A percentile compares a stretch with the other conserved stretches of the same genome.
Conservation (phyloP, 176 grass and related monocot genomes). For the Triticum urartu region DNA sequence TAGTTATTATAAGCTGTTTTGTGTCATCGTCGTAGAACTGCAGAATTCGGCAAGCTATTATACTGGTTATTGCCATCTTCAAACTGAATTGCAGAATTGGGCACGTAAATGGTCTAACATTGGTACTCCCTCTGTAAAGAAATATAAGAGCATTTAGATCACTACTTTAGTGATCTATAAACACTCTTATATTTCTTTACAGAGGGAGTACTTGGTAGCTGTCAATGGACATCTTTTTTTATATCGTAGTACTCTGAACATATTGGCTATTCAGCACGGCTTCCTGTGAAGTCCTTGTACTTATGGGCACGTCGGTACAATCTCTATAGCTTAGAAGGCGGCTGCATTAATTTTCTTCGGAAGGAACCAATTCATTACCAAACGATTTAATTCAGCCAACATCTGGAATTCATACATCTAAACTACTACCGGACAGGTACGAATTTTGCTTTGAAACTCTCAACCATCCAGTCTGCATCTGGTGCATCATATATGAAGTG, state of each 20-base stretch:
- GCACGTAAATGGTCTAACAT: neutral
- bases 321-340: conserved; percentile 6
- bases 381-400: neutral
- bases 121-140: no score
- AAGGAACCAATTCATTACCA: neutral
- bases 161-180: no score
- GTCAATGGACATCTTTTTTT: neutral
- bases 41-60: neutral
- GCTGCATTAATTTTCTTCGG: neutral
- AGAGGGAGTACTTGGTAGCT: neutral
- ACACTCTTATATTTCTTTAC: no score
- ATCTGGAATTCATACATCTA: conserved; percentile 15
- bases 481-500: neutral
- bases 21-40: neutral
- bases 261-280: neutral
- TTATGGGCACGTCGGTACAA: neutral
- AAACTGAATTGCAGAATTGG: conserved; percentile 7
- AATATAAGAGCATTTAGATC: no score
- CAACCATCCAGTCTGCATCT: neutral
- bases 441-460: neutral
- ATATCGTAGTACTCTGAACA: neutral
- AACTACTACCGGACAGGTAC: neutral
- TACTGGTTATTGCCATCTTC: conserved; percentile 8
- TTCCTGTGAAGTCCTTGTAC: neutral
- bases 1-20: neutral